Evolutionary conservation across 305 asterid genomes (phyloP).

Genomic region (Salvia sclarea): DNA sequence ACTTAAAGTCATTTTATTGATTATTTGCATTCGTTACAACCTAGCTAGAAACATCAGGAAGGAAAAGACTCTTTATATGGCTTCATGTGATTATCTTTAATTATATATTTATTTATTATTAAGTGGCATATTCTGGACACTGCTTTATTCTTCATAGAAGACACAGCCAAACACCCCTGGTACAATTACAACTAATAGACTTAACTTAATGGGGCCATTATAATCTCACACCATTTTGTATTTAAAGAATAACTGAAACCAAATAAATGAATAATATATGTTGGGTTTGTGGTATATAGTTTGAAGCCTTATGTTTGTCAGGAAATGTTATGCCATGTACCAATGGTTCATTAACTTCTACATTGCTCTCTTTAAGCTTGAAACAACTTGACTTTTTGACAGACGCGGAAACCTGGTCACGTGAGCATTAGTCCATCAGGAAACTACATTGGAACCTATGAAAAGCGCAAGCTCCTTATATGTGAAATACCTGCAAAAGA

Average conservation of each 20-base stretch:
- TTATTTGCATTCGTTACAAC: background rate
- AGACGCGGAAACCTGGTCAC: conserved; percentile 44
- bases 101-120: background rate
- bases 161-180: background rate
- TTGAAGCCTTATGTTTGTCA: background rate
- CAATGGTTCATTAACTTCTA: conserved; percentile 3
- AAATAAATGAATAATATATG: background rate
- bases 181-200: background rate
- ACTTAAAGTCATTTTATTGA: background rate
- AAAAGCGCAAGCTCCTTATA: conserved; percentile 60
- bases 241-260: background rate
- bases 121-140: background rate
- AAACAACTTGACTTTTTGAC: conserved; percentile 33
- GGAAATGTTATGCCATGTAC: conserved; percentile 8
- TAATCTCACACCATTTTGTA: no score
- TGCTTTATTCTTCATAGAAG: background rate
- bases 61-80: background rate
- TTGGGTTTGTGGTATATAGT: background rate
- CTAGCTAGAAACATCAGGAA: conserved; percentile 2
- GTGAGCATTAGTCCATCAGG: conserved; percentile 53
- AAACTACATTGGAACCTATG: conserved; percentile 59
- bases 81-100: background rate
- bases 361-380: conserved; percentile 10
- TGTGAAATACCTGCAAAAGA: conserved; percentile 84
- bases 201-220: background rate